These are phyloP conservation scores for Rhododendron vialii DNA, from an alignment of 148 eudicot genomes.

Conservation along the genomic window DNA sequence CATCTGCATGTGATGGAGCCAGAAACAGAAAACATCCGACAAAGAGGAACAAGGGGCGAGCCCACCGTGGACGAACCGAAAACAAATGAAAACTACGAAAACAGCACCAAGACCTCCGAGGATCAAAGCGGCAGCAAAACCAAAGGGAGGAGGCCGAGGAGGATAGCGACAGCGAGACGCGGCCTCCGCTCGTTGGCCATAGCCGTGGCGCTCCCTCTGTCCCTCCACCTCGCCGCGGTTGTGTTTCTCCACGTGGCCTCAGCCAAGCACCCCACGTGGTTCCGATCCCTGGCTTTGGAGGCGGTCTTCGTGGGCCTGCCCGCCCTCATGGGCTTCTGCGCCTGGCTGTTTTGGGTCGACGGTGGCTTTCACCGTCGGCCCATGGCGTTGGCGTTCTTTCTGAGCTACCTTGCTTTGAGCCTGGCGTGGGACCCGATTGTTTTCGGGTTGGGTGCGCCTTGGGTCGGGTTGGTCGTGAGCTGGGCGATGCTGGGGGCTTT, in stretches of 20 bases:
- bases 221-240: slow-evolving; percentile 46
- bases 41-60: slow-evolving; percentile 24
- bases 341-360: slow-evolving; percentile 88
- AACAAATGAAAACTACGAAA: background rate
- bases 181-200: slow-evolving; percentile 58
- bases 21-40: slow-evolving; percentile 36
- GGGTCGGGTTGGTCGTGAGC: slow-evolving; percentile 57
- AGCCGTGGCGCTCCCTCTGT: slow-evolving; percentile 50
- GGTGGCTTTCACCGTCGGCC: slow-evolving; percentile 75
- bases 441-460: slow-evolving; percentile 39
- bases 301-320: slow-evolving; percentile 43
- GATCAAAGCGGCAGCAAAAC: background rate
- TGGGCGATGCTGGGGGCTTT: slow-evolving; percentile 39
- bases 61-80: slow-evolving; percentile 1
- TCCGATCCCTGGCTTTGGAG: slow-evolving; percentile 68
- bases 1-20: slow-evolving; percentile 26
- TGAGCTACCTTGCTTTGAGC: slow-evolving; percentile 56
- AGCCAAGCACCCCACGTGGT: slow-evolving; percentile 29
- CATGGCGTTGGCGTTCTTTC: slow-evolving; percentile 25
- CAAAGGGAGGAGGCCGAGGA: slow-evolving; percentile 20
- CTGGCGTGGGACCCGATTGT: slow-evolving; percentile 65
- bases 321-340: slow-evolving; percentile 59
- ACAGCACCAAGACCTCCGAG: background rate
- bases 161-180: slow-evolving; percentile 44
- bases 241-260: slow-evolving; percentile 31